Evolutionary conservation across 345 rosid genomes (phyloP).

Genomic region (Euphorbia peplus): DNA sequence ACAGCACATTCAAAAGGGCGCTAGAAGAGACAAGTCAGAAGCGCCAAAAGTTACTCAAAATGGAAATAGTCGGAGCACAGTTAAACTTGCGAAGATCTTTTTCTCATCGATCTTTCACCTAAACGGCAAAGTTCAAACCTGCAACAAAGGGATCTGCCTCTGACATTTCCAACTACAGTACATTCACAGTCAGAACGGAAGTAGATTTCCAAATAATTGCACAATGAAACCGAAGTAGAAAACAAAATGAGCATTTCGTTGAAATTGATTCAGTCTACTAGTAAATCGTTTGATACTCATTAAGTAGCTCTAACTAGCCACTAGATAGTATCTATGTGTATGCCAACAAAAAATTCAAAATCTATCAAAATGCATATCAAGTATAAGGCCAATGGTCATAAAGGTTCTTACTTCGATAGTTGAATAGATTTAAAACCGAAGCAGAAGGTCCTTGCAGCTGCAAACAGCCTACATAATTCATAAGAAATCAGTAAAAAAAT

Average conservation of each 20-base stretch:
- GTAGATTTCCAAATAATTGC: too few species aligned
- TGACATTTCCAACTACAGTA: too few species aligned
- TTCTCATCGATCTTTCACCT: too few species aligned
- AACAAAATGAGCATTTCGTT: not conserved
- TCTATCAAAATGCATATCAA: not conserved
- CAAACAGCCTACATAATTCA: not conserved
- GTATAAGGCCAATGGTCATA: not conserved
- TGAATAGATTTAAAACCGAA: slow-evolving; percentile 40
- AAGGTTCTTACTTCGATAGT: slow-evolving; percentile 47
- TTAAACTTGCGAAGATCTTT: too few species aligned
- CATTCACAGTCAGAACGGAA: too few species aligned
- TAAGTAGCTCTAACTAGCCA: not conserved
- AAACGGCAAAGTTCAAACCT: too few species aligned
- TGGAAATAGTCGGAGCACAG: too few species aligned
- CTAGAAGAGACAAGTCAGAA: too few species aligned
- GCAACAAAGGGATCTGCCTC: too few species aligned
- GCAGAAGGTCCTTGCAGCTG: slow-evolving; percentile 34
- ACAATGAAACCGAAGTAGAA: not conserved
- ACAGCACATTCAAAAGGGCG: too few species aligned
- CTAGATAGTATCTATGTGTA: not conserved
- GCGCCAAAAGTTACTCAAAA: too few species aligned
- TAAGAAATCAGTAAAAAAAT: not conserved
- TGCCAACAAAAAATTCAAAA: not conserved
- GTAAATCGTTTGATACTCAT: not conserved
- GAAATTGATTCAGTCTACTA: not conserved